A percentile compares a stretch with the other conserved stretches of the same genome.
Conservation (phyloP, 1,284 basidiomycete species). For the Cutaneotrichosporon curvatum region DNA sequence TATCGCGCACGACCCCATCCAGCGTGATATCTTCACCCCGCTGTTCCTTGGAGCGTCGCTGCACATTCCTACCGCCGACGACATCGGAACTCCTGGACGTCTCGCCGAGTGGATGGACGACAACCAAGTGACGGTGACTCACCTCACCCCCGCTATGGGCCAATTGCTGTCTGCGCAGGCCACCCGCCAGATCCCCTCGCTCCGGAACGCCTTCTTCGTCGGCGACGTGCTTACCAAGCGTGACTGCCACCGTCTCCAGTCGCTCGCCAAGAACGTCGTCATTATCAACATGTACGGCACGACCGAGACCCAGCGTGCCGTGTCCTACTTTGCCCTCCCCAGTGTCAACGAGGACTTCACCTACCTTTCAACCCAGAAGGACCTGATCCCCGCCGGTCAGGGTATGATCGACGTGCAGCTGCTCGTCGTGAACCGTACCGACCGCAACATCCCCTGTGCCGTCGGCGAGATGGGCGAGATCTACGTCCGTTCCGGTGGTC, state of each 20-base stretch:
- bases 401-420: constrained; percentile 99
- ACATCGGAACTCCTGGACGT: constrained; percentile 93
- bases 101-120: constrained; percentile 99
- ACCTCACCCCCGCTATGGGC: constrained; percentile 98
- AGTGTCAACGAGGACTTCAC: constrained; percentile 75
- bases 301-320: constrained; percentile 97
- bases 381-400: constrained; percentile 94
- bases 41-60: constrained; percentile 94
- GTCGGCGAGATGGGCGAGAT: constrained; percentile 98
- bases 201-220: constrained; percentile 93
- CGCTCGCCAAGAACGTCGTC: constrained; percentile 81
- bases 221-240: constrained; percentile 99
- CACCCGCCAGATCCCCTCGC: constrained; percentile 74
- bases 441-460: constrained; percentile 79
- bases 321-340: constrained; percentile 94
- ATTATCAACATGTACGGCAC: constrained; percentile 99
- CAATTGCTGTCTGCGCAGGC: constrained; percentile 96
- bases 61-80: constrained; percentile 93
- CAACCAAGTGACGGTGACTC: constrained; percentile 81
- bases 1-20: constrained; percentile 98
- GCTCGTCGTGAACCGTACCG: constrained; percentile 90
- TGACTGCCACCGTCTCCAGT: constrained; percentile 90
- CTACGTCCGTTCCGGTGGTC: constrained; percentile 91
- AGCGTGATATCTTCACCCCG: constrained; percentile 98
- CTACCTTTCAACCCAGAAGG: constrained; percentile 91